Evolutionary conservation across 73 alveolate species (phyloP).

Genomic region (Uronychia binucleata): DNA sequence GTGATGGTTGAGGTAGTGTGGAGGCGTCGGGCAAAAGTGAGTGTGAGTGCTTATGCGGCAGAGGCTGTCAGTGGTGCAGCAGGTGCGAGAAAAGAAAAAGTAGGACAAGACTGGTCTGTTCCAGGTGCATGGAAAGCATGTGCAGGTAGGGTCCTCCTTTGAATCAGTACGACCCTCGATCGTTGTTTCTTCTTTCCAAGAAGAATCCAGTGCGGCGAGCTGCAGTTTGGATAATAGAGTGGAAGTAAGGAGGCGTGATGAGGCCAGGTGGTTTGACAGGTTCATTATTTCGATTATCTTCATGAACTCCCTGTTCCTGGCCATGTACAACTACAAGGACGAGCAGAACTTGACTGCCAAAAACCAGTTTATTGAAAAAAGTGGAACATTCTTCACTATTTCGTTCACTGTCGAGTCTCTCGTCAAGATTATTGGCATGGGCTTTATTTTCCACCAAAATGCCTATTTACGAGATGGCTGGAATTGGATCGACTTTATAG

Average conservation of each 20-base stretch:
- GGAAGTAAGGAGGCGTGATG: neutral
- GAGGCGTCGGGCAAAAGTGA: constrained; percentile 10
- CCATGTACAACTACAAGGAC: constrained; percentile 32
- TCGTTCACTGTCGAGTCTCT: constrained; percentile 52
- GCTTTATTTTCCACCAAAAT: constrained; percentile 40
- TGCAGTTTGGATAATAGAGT: constrained; percentile 32
- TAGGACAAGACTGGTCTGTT: no score
- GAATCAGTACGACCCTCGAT: no score
- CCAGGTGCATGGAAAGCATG: no score
- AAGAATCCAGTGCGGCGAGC: no score
- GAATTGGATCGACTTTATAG: constrained; percentile 58
- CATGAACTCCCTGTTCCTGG: constrained; percentile 24
- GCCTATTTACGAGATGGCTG: constrained; percentile 77
- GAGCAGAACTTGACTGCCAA: constrained; percentile 2
- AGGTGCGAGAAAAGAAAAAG: no score
- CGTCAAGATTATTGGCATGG: constrained; percentile 62
- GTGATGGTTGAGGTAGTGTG: no score
- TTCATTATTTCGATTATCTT: constrained; percentile 21
- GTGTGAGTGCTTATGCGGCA: no score
- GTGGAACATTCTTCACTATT: constrained; percentile 40
- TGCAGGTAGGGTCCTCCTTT: no score
- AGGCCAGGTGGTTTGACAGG: constrained; percentile 15
- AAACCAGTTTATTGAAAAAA: constrained; percentile 14
- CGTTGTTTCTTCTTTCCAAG: no score
- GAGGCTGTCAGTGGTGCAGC: no score